Conservation (phyloP, 2,329 filamentous ascomycete species). For the Fusarium stilboides region DNA sequence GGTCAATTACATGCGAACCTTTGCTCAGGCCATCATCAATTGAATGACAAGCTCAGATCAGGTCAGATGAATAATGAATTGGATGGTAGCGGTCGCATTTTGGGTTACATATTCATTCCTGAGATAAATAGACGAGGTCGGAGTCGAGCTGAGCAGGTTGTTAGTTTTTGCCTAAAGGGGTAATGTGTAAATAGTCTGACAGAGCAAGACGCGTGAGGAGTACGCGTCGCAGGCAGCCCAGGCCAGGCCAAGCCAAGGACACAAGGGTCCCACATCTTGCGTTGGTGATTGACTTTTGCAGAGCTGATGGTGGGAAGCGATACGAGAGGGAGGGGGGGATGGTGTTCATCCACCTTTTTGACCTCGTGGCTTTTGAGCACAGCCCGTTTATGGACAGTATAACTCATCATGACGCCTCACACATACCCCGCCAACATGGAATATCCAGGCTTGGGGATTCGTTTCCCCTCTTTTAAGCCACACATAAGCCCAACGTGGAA, state of each 20-base stretch:
- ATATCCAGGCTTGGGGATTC: conserved; percentile 15
- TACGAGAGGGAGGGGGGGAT: neutral
- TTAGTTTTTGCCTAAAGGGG: conserved; percentile 36
- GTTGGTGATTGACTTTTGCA: conserved; percentile 18
- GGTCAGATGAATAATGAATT: neutral
- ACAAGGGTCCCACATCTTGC: neutral
- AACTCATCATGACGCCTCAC: conserved; percentile 30
- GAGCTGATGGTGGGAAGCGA: conserved; percentile 2
- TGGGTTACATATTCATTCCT: conserved; percentile 39
- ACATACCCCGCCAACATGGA: conserved; percentile 25
- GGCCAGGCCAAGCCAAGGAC: neutral
- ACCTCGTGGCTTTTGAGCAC: conserved; percentile 11
- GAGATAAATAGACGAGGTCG: conserved; percentile 9
- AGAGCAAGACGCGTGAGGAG: conserved; percentile 26
- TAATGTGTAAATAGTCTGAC: conserved; percentile 39
- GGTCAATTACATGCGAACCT: conserved; percentile 25
- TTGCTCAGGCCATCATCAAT: neutral
- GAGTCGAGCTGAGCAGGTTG: conserved; percentile 11
- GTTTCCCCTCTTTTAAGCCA: conserved; percentile 18
- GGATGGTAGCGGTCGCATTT: conserved; percentile 33
- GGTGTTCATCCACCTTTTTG: neutral
- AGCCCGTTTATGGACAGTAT: neutral
- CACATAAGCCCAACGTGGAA: conserved; percentile 2
- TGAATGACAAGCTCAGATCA: conserved; percentile 6
- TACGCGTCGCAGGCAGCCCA: conserved; percentile 28